Percentiles rank a stretch among this genome's conserved stretches.
Evolutionary conservation across 2,329 filamentous ascomycete species (phyloP).

Genomic region (Colletotrichum sidae): DNA sequence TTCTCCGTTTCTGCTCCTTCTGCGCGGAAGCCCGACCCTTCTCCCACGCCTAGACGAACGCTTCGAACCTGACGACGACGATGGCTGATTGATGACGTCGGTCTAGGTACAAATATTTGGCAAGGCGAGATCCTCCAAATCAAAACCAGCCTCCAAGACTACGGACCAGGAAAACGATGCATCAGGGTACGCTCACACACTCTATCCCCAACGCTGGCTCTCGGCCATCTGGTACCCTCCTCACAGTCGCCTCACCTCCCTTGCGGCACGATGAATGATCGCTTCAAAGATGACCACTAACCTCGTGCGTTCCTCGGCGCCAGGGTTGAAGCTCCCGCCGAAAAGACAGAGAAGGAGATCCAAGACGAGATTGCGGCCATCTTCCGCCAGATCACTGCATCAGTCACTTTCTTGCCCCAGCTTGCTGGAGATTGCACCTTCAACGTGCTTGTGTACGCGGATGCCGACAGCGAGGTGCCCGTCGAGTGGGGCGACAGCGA

Average conservation of each 20-base stretch:
- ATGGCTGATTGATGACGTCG: neutral
- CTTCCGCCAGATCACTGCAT: conserved; percentile 97
- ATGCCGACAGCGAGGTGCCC: conserved; percentile 95
- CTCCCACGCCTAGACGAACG: too few species aligned
- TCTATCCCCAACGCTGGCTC: neutral
- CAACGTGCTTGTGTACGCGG: conserved; percentile 97
- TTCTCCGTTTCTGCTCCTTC: neutral
- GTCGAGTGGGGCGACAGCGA: conserved; percentile 99
- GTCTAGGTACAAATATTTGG: conserved; percentile 53
- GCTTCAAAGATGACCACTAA: too few species aligned
- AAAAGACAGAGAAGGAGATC: conserved; percentile 94
- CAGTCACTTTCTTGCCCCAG: conserved; percentile 95
- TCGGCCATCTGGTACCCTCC: neutral
- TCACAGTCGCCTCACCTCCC: too few species aligned
- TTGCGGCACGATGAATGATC: too few species aligned
- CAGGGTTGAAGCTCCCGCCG: conserved; percentile 51
- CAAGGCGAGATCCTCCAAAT: conserved; percentile 51
- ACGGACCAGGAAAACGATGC: conserved; percentile 78
- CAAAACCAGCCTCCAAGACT: conserved; percentile 61
- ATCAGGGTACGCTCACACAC: conserved; percentile 57
- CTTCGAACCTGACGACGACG: neutral
- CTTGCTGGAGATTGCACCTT: conserved; percentile 96
- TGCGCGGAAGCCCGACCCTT: too few species aligned
- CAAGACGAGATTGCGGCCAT: conserved; percentile 96
- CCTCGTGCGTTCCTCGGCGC: too few species aligned